Evolutionary conservation across 129 eudicot species (phyloP), one percentile per base, ranked within the genome.

Genomic region (Flaveria sonorensis): DNA sequence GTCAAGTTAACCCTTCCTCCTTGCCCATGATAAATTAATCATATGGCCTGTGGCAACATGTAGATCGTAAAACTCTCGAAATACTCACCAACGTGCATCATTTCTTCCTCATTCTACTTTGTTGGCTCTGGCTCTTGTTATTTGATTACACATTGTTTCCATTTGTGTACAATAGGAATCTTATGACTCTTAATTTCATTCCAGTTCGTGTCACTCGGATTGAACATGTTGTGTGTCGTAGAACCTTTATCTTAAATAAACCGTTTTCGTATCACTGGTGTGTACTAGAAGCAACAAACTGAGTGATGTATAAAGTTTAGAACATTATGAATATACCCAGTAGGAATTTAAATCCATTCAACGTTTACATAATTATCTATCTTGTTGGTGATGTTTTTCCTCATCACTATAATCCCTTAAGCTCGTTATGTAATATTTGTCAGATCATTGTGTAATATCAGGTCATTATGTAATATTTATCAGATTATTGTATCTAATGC

Each of bases 1-100:
- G 86, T 79, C 0, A 97, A 85, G 60, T 90, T 93, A 45, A 87
- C 96, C 70, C 98, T 64, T 32, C 90, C 91, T n/a, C 93, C 98
- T 57, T 97, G 39, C 97, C 97, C 59, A 93, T 93, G 0, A 91
- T 89, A 64, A 89, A 89, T 2, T 91, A 83, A 4, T 79, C 80
- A 48, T 91, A 89, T 79, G 86, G 1, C 95, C 98, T 7, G 87
- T 82, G 0, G 92, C 97, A 23, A 90, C 96, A 21, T 89, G 92
- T 12, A 82, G 73, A 48, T 89, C 97, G 3, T 93, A 93, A 48
- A 93, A 93, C 26, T 88, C 88, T 0, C 95, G 53, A 93, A 93
- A 60, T 87, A 93, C 73, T 90, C 97, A 24, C 90, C 96, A 11
- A 90, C 96, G 0, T 80, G 87, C 42, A 83, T 93, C 96, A 90